Evolutionary conservation across 164 flowering plant species (phyloP).

Genomic region (Pachysandra terminalis): DNA sequence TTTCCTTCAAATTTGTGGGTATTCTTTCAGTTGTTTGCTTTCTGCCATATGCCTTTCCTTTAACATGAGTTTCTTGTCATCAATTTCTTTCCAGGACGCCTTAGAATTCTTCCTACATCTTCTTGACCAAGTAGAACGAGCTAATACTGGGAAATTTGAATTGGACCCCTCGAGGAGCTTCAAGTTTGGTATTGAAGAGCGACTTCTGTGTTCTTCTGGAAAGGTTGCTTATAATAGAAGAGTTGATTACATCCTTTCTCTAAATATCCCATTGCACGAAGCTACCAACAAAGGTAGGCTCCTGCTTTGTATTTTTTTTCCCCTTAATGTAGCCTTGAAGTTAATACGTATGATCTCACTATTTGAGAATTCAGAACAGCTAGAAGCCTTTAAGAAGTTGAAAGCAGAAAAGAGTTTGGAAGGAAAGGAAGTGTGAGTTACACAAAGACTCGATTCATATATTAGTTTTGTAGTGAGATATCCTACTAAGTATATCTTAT

Average conservation of each 20-base stretch:
- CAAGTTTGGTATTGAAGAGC: conserved; percentile 95
- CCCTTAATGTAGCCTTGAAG: background rate
- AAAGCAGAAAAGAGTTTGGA: conserved; percentile 57
- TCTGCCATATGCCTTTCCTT: background rate
- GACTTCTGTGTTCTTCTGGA: conserved; percentile 81
- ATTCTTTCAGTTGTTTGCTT: background rate
- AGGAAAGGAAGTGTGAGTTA: conserved; percentile 80
- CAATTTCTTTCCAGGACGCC: conserved; percentile 71
- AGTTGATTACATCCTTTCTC: conserved; percentile 77
- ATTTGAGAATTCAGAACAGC: conserved; percentile 55
- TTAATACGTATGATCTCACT: conserved; percentile 11
- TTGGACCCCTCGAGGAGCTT: conserved; percentile 85
- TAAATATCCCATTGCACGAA: conserved; percentile 80
- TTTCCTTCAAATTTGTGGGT: no score
- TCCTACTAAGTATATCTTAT: conserved; percentile 3
- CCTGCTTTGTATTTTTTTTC: background rate
- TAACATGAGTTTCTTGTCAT: background rate
- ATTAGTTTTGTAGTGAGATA: background rate
- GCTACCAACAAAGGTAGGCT: conserved; percentile 85
- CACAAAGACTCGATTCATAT: conserved; percentile 8
- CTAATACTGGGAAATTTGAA: conserved; percentile 53
- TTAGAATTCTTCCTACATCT: conserved; percentile 93
- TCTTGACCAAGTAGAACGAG: conserved; percentile 89
- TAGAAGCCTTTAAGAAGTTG: conserved; percentile 61
- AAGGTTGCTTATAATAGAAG: conserved; percentile 91